A percentile compares a stretch with the other conserved stretches of the same genome.
Evolutionary conservation across 2,329 filamentous ascomycete genomes (phyloP).

Genomic region (Teratosphaeria destructans): DNA sequence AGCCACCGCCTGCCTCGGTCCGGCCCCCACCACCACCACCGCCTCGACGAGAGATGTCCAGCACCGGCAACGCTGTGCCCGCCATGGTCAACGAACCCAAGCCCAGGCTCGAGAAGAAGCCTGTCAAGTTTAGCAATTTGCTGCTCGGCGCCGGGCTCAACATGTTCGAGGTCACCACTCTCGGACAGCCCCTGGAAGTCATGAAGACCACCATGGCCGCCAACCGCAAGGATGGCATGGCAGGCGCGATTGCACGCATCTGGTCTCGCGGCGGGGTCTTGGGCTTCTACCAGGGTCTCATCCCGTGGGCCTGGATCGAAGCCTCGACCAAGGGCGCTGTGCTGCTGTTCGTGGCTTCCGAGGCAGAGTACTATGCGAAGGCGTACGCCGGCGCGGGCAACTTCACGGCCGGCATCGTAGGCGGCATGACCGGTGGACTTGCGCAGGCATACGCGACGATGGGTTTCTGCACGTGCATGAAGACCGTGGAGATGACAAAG

Average conservation of each 20-base stretch:
- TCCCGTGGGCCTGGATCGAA: slow-evolving; percentile 99
- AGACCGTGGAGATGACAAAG: slow-evolving; percentile 99
- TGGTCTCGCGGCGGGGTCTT: slow-evolving; percentile 89
- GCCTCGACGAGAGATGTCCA: slow-evolving; percentile 21
- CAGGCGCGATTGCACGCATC: slow-evolving; percentile 69
- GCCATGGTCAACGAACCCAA: slow-evolving; percentile 38
- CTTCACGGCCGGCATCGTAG: slow-evolving; percentile 79
- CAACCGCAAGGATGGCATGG: slow-evolving; percentile 82
- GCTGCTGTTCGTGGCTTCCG: slow-evolving; percentile 95
- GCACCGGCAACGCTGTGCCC: slow-evolving; percentile 31
- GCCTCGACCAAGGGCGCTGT: slow-evolving; percentile 98
- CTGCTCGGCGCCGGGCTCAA: slow-evolving; percentile 88
- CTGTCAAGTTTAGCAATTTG: slow-evolving; percentile 99
- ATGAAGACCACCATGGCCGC: slow-evolving; percentile 99
- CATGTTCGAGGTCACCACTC: slow-evolving; percentile 75
- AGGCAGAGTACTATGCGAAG: slow-evolving; percentile 91
- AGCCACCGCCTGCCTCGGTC: slow-evolving; percentile 93
- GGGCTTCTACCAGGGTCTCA: slow-evolving; percentile 98
- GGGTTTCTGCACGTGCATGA: slow-evolving; percentile 99
- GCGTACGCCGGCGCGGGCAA: slow-evolving; percentile 59
- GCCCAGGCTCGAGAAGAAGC: slow-evolving; percentile 85
- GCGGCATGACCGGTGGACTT: slow-evolving; percentile 87
- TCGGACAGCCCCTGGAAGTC: slow-evolving; percentile 85
- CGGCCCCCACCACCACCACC: slow-evolving; percentile 57
- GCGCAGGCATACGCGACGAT: slow-evolving; percentile 98